phyloP scores from a whole-genome alignment of 2,329 filamentous ascomycete species.

The Herpotrichia juniperi region DNA sequence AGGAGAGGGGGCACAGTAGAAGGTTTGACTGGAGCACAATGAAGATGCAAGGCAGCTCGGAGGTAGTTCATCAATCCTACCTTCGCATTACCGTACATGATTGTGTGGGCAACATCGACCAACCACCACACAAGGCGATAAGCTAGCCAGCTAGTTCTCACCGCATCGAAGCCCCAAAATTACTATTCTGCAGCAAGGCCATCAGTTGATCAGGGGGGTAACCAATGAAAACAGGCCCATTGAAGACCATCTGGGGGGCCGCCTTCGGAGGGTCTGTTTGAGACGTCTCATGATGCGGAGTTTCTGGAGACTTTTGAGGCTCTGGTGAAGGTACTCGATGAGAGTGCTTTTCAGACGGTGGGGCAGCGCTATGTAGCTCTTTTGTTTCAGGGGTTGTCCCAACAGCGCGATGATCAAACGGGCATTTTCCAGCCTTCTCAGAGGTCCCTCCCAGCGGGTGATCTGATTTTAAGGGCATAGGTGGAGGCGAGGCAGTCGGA shows the following conservation, averaged over 20 bases:
- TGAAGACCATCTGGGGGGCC: slow-evolving; percentile 79
- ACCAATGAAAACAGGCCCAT: slow-evolving; percentile 91
- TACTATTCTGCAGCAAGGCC: slow-evolving; percentile 42
- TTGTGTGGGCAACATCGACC: too few species aligned
- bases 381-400: slow-evolving; percentile 18
- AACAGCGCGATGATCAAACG: slow-evolving; percentile 41
- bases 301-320: slow-evolving; percentile 5
- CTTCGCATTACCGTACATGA: background rate
- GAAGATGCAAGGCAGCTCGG: background rate
- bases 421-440: slow-evolving; percentile 40
- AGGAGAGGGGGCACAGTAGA: background rate
- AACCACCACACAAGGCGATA: too few species aligned
- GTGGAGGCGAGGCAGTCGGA: slow-evolving; percentile 54
- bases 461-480: slow-evolving; percentile 55
- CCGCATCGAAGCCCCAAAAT: slow-evolving; percentile 36
- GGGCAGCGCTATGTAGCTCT: slow-evolving; percentile 2
- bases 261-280: slow-evolving; percentile 19
- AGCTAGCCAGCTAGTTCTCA: slow-evolving; percentile 12
- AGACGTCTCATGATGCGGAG: slow-evolving; percentile 3
- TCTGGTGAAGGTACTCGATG: background rate
- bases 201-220: slow-evolving; percentile 59
- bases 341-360: slow-evolving; percentile 7
- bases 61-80: slow-evolving; percentile 2
- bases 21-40: background rate
- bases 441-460: slow-evolving; percentile 30